A percentile compares a stretch with the other conserved stretches of the same genome.
phyloP scores from a whole-genome alignment of 2,329 filamentous ascomycete species.

The Orbilia quercus region DNA sequence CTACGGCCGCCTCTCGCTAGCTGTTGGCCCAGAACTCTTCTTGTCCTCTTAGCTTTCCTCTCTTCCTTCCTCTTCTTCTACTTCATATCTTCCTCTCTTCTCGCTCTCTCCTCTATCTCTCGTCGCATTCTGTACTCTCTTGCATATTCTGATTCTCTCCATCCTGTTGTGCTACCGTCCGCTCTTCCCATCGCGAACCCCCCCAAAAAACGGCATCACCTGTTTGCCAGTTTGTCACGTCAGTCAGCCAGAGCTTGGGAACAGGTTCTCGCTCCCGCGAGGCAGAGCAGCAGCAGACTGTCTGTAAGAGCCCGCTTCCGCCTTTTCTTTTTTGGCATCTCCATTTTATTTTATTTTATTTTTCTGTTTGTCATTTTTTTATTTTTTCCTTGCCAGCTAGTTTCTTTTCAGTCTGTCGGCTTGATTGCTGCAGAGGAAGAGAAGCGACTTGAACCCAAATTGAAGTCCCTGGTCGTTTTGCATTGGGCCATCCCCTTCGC shows the following conservation, averaged over 20 bases:
- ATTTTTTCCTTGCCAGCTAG: neutral
- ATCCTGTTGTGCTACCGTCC: slow-evolving; percentile 36
- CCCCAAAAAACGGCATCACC: slow-evolving; percentile 50
- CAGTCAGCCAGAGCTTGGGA: slow-evolving; percentile 12
- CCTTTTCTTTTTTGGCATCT: slow-evolving; percentile 5
- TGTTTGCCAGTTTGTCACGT: slow-evolving; percentile 35
- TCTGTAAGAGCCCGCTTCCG: slow-evolving; percentile 1
- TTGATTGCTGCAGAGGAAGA: slow-evolving; percentile 32
- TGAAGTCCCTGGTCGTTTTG: slow-evolving; percentile 43
- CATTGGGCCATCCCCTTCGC: slow-evolving; percentile 8
- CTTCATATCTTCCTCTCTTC: too few relatives aligned
- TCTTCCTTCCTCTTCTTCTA: neutral
- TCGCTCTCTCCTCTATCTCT: too few relatives aligned
- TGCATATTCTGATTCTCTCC: too few relatives aligned
- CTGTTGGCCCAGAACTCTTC: neutral
- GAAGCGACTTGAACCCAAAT: slow-evolving; percentile 22
- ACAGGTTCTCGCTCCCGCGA: slow-evolving; percentile 25
- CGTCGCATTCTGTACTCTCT: too few relatives aligned
- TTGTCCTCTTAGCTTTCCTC: neutral
- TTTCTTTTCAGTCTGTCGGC: slow-evolving; percentile 16
- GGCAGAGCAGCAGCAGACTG: slow-evolving; percentile 22
- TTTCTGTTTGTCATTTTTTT: slow-evolving; percentile 3
- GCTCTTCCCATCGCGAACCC: slow-evolving; percentile 11
- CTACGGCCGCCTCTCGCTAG: neutral
- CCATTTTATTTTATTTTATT: neutral